Conservation (phyloP, 2,329 filamentous ascomycete species). For the Aspergillus sp. region DNA sequence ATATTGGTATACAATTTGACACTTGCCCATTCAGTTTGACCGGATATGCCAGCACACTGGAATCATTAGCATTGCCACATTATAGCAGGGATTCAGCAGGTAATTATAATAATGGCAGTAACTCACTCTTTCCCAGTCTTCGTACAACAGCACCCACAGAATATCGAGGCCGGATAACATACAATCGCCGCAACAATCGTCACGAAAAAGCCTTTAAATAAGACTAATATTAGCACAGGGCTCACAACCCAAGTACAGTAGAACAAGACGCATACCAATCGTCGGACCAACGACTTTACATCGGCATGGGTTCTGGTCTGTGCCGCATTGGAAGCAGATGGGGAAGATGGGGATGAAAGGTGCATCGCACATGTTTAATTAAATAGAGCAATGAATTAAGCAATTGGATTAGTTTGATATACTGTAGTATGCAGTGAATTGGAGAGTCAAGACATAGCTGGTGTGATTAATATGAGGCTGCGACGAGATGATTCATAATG, state of each 20-base stretch:
- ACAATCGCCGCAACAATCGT: constrained; percentile 54
- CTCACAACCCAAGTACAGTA: not conserved
- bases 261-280: constrained; percentile 38
- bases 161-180: constrained; percentile 56
- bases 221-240: not conserved
- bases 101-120: too few relatives aligned
- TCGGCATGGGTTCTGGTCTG: constrained; percentile 58
- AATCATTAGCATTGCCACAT: not conserved
- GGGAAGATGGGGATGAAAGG: constrained; percentile 51
- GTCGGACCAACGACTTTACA: constrained; percentile 59
- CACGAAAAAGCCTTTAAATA: constrained; percentile 42
- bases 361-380: constrained; percentile 31
- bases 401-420: not conserved
- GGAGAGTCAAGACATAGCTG: too few relatives aligned
- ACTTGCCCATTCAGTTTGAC: constrained; percentile 54
- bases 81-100: not conserved
- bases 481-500: not conserved
- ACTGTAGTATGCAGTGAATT: not conserved
- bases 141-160: constrained; percentile 58
- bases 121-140: constrained; percentile 55
- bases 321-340: constrained; percentile 57
- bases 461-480: not conserved
- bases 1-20: constrained; percentile 48
- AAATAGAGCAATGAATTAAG: too few relatives aligned
- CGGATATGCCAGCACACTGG: constrained; percentile 52